These are phyloP conservation scores for Coniella lustricola DNA, from an alignment of 2,329 filamentous ascomycete genomes.

Conservation along the genomic window DNA sequence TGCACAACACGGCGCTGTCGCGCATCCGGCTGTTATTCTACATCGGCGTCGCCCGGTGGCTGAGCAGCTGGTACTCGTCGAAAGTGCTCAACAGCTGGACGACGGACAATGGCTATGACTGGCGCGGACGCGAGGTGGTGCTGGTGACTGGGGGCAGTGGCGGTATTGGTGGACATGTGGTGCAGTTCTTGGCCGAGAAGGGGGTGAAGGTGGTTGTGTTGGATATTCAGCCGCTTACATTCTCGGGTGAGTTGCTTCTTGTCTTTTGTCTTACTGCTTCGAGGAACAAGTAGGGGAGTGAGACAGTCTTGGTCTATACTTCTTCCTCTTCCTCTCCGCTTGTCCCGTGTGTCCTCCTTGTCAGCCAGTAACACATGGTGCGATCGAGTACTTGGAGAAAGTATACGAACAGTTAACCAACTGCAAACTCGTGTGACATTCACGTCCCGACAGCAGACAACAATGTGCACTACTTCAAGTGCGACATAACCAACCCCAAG, in stretches of 20 bases:
- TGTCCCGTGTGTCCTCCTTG: too few species aligned
- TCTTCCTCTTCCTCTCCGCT: too few species aligned
- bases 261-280: too few species aligned
- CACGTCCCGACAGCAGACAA: constrained; percentile 27
- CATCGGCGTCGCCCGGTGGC: constrained; percentile 41
- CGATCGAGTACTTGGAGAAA: too few species aligned
- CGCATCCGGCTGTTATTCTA: constrained; percentile 47
- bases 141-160: constrained; percentile 68
- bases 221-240: constrained; percentile 59
- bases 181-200: constrained; percentile 55
- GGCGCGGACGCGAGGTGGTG: constrained; percentile 59
- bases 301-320: too few species aligned
- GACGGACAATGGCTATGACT: constrained; percentile 48
- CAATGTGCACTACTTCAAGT: constrained; percentile 61
- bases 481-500: constrained; percentile 57
- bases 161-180: constrained; percentile 64
- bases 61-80: constrained; percentile 45
- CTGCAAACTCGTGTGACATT: too few species aligned
- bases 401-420: too few species aligned
- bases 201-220: constrained; percentile 64
- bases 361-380: too few species aligned
- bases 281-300: too few species aligned
- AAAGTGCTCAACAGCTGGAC: constrained; percentile 43
- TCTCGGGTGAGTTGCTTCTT: constrained; percentile 35
- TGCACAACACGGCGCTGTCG: constrained; percentile 44